phyloP scores from a whole-genome alignment of 1,284 basidiomycete species.

The Gomphus bonarii region DNA sequence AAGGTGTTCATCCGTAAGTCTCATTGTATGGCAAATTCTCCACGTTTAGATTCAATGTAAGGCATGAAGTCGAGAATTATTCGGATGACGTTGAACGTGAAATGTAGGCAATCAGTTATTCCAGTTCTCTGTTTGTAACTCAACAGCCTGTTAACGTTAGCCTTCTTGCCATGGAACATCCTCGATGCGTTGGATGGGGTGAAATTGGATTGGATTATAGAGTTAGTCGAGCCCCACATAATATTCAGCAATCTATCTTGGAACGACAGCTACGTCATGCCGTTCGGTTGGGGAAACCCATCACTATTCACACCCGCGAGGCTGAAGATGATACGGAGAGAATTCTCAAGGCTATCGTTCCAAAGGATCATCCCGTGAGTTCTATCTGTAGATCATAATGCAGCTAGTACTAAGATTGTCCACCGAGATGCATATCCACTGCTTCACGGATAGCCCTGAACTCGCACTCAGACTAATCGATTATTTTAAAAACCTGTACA shows the following conservation, averaged over 20 bases:
- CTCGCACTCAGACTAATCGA: slow-evolving; percentile 61
- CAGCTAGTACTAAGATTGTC: not conserved
- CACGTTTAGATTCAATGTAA: slow-evolving; percentile 18
- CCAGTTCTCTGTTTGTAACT: not conserved
- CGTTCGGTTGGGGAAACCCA: slow-evolving; percentile 53
- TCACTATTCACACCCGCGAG: slow-evolving; percentile 74
- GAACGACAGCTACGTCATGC: slow-evolving; percentile 56
- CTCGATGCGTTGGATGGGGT: slow-evolving; percentile 74
- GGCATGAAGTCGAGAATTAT: slow-evolving; percentile 64
- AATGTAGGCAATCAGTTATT: slow-evolving; percentile 34
- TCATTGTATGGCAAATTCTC: slow-evolving; percentile 6
- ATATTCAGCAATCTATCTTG: slow-evolving; percentile 56
- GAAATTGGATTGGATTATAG: slow-evolving; percentile 82
- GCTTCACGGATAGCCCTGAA: slow-evolving; percentile 69
- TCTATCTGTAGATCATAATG: not conserved
- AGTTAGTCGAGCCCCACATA: slow-evolving; percentile 64
- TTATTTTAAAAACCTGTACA: slow-evolving; percentile 69
- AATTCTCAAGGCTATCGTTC: slow-evolving; percentile 64
- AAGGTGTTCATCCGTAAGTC: slow-evolving; percentile 66
- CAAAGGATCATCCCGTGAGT: slow-evolving; percentile 51
- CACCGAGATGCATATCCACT: slow-evolving; percentile 63
- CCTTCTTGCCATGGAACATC: slow-evolving; percentile 64
- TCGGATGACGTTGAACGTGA: slow-evolving; percentile 55
- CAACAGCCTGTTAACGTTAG: slow-evolving; percentile 24
- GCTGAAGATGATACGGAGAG: slow-evolving; percentile 71